phyloP scores from a whole-genome alignment of 1,139 yeast genomes.

The Oligophagozyma castellii region DNA sequence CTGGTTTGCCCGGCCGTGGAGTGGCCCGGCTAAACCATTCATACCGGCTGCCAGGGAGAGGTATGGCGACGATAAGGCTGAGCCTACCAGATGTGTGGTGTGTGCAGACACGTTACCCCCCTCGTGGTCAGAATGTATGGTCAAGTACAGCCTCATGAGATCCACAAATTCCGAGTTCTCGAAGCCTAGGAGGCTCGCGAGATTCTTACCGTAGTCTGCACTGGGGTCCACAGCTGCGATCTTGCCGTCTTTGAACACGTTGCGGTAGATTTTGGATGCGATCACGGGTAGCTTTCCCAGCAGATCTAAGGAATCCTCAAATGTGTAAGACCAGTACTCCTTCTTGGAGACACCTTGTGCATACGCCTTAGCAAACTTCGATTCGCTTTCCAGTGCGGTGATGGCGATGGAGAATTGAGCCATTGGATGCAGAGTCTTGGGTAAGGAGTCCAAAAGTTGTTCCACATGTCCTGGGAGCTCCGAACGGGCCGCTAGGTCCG shows the following conservation, averaged over 20 bases:
- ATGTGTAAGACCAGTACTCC: constrained; percentile 57
- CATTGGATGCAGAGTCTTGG: constrained; percentile 51
- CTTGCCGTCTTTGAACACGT: constrained; percentile 41
- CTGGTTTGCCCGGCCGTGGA: constrained; percentile 34
- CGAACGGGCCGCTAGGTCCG: constrained; percentile 45
- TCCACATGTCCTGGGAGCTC: constrained; percentile 42
- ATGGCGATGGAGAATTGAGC: constrained; percentile 59
- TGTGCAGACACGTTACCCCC: constrained; percentile 36
- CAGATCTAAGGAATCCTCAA: constrained; percentile 50
- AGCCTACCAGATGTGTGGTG: constrained; percentile 32
- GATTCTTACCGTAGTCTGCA: constrained; percentile 86
- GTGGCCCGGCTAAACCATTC: constrained; percentile 33
- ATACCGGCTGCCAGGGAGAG: constrained; percentile 30
- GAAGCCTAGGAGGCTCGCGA: constrained; percentile 72
- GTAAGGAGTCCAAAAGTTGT: constrained; percentile 40
- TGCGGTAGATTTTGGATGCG: constrained; percentile 55
- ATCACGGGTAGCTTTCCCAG: constrained; percentile 55
- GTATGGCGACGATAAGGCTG: constrained; percentile 30
- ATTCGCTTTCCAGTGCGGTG: constrained; percentile 44
- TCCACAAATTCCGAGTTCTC: constrained; percentile 28
- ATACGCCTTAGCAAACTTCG: constrained; percentile 55
- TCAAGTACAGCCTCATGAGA: constrained; percentile 30
- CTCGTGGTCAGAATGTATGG: constrained; percentile 34
- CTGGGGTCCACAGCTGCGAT: constrained; percentile 51
- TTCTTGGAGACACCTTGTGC: constrained; percentile 53